Evolutionary conservation across 202 grass and related monocot species (phyloP).

Genomic region (Panicum virgatum): DNA sequence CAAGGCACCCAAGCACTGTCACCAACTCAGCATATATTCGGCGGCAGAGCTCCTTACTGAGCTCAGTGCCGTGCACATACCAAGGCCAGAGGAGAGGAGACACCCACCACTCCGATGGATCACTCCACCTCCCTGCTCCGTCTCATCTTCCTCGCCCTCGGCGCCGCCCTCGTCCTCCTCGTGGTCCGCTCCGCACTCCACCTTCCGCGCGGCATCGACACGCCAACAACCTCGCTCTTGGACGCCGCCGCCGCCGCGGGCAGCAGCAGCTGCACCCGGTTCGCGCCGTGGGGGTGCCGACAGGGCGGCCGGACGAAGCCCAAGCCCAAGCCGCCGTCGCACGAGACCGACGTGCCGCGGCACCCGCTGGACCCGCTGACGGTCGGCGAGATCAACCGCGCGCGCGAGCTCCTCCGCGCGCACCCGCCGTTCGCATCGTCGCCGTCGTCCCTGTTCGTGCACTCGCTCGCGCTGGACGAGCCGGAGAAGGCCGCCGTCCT

Average conservation of each 20-base stretch:
- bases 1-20: too few species aligned
- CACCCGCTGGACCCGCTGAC: constrained; percentile 92
- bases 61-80: neutral
- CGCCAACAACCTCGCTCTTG: neutral
- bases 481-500: constrained; percentile 64
- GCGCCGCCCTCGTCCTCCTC: constrained; percentile 58
- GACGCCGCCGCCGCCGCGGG: neutral
- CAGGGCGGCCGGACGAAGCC: neutral
- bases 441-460: constrained; percentile 65
- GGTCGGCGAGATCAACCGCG: constrained; percentile 59
- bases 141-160: constrained; percentile 59
- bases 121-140: constrained; percentile 60
- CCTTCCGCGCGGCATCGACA: constrained; percentile 31
- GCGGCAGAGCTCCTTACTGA: neutral
- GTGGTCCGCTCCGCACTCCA: constrained; percentile 50
- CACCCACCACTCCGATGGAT: constrained; percentile 40
- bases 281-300: constrained; percentile 50
- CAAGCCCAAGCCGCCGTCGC: neutral
- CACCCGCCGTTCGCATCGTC: constrained; percentile 59
- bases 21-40: neutral
- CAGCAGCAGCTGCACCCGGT: constrained; percentile 48
- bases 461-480: constrained; percentile 73
- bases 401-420: constrained; percentile 57
- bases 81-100: neutral
- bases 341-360: constrained; percentile 54